A percentile compares a stretch with the other conserved stretches of the same genome.
phyloP scores from a whole-genome alignment of 768 basidiomycete genomes.

The Ramaria sp. region DNA sequence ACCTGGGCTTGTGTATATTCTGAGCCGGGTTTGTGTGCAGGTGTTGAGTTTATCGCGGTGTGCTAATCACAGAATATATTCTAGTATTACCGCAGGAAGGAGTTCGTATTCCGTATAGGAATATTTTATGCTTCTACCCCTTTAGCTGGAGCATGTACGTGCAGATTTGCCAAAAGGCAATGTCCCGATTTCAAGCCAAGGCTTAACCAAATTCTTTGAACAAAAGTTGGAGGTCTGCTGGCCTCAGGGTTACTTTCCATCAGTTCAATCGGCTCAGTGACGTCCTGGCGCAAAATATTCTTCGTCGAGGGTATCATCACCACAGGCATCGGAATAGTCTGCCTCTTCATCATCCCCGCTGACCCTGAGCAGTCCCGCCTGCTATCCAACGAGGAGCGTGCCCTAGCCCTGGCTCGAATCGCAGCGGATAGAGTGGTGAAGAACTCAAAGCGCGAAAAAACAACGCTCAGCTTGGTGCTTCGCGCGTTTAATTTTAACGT shows the following conservation, averaged over 20 bases:
- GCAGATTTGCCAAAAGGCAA: too few species aligned
- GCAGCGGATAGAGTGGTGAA: conserved; percentile 24
- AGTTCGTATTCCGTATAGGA: conserved; percentile 26
- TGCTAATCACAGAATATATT: background rate
- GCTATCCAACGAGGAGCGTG: conserved; percentile 23
- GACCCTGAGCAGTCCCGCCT: conserved; percentile 25
- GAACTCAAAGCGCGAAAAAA: conserved; percentile 21
- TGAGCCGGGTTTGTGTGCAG: conserved; percentile 23
- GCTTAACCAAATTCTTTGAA: background rate
- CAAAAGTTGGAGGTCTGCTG: conserved; percentile 26
- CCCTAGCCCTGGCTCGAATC: conserved; percentile 25
- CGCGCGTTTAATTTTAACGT: conserved; percentile 25
- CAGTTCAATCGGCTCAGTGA: conserved; percentile 22
- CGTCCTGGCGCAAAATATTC: conserved; percentile 31
- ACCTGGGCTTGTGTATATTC: conserved; percentile 29
- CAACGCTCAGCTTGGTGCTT: conserved; percentile 20
- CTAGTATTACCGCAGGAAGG: conserved; percentile 26
- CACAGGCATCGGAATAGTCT: conserved; percentile 24
- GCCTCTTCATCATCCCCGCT: conserved; percentile 25
- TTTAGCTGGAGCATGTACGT: conserved; percentile 27
- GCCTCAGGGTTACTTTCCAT: conserved; percentile 25
- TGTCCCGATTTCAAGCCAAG: too few species aligned
- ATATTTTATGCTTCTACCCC: conserved; percentile 25
- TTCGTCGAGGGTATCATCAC: conserved; percentile 33
- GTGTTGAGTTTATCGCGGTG: background rate